Conservation (phyloP, 805 yeast species). For the Wickerhamiella dianesei region DNA sequence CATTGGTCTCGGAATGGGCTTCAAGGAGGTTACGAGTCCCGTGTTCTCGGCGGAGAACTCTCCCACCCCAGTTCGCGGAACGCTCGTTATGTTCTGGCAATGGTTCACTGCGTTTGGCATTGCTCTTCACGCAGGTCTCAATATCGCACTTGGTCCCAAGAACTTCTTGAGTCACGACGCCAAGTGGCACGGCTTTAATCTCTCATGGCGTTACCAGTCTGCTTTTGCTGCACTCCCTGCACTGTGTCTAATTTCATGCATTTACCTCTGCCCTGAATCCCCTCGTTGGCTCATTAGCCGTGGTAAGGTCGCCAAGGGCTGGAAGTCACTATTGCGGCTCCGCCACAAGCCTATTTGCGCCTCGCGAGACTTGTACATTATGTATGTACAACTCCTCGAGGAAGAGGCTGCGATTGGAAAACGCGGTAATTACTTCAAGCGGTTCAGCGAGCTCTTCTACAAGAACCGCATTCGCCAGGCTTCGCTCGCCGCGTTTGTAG, state of each 20-base stretch:
- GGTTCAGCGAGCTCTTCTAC: constrained; percentile 16
- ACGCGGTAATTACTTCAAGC: constrained; percentile 12
- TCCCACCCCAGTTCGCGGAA: constrained; percentile 47
- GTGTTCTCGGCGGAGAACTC: constrained; percentile 51
- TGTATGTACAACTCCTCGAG: constrained; percentile 37
- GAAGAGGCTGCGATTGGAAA: constrained; percentile 37
- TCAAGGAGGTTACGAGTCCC: constrained; percentile 55
- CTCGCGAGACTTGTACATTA: constrained; percentile 52
- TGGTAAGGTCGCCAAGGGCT: constrained; percentile 37
- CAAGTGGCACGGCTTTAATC: constrained; percentile 31
- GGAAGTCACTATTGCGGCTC: constrained; percentile 34
- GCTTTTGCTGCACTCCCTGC: constrained; percentile 41
- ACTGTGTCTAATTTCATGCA: constrained; percentile 43
- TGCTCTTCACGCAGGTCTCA: constrained; percentile 49
- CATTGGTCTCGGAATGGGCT: constrained; percentile 54
- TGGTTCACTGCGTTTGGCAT: constrained; percentile 65
- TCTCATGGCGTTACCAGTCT: constrained; percentile 54
- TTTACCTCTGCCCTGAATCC: constrained; percentile 51
- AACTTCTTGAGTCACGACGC: constrained; percentile 22
- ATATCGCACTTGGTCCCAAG: constrained; percentile 29
- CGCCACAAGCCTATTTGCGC: constrained; percentile 40
- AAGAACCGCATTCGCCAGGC: constrained; percentile 63
- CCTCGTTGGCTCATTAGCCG: constrained; percentile 57
- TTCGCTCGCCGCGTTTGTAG: constrained; percentile 63
- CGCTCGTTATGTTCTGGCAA: constrained; percentile 60